Evolutionary conservation across 345 rosid species (phyloP), one percentile per base, ranked within the genome.

Genomic region (Noccaea caerulescens): DNA sequence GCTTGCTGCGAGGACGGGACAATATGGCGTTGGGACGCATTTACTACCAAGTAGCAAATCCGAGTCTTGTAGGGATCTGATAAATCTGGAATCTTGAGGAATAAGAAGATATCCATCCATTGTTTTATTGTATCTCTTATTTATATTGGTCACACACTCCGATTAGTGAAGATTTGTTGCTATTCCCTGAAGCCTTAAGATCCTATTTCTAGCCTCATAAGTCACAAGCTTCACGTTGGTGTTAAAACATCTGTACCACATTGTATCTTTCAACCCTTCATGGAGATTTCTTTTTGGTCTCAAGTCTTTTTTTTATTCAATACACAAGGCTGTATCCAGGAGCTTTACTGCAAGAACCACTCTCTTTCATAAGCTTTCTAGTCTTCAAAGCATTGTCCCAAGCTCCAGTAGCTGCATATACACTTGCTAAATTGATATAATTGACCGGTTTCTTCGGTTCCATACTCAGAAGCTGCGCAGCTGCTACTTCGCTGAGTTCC

Each of bases 1-100:
- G 83, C 94, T 76, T 84, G 91, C 80, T 93, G 96, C 1, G 98
- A 93, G 77, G 98, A 93, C 60, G 96, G 97, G 41, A 86, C 97
- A 0, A 87, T 91, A 73, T 91, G 97, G 97, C 91, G 98, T 8
- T 91, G 98, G 97, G 97, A 93, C 77, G 85, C 77, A 27, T 3
- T 4, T 8, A 52, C 75, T 55, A 16, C 64, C 84, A 52, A 77
- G 84, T 47, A 67, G 59, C 25, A 18, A 42, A 42, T 36, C 63
- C 45, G 36, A 49, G 30, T 59, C 68, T 74, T 55, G 14, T 25
- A 66, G 62, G 42, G 42, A 59, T 43, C 38, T 59, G 36, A 67
- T 50, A 32, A 6, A 34, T 20, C 41, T 50, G 50, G 34, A 68
- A 11, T 37, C 49, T 44, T 32, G 51, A 60, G 63, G 68, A 74